Conservation (phyloP, 192 early-diverging fungal species). For the Coemansia sp. region DNA sequence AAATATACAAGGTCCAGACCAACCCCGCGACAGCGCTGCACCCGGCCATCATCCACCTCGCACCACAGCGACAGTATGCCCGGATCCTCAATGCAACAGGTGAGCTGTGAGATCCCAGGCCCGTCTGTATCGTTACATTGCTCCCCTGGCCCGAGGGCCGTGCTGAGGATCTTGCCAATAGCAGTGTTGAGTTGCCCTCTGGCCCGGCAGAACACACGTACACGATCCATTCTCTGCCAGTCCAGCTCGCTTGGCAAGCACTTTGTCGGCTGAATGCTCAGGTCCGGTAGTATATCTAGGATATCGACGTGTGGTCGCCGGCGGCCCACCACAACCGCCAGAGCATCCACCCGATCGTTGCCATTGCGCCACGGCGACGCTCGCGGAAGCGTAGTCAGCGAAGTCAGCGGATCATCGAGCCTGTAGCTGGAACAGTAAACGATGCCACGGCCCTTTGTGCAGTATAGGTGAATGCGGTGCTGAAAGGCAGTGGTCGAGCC, state of each 20-base stretch:
- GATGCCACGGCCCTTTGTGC: constrained; percentile 14
- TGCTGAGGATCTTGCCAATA: background rate
- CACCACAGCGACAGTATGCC: constrained; percentile 30
- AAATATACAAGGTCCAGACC: constrained; percentile 5
- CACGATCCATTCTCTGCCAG: constrained; percentile 3
- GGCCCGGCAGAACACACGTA: background rate
- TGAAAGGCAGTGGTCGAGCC: constrained; percentile 11
- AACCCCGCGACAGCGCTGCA: constrained; percentile 11
- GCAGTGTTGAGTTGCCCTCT: constrained; percentile 3
- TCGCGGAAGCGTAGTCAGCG: constrained; percentile 7
- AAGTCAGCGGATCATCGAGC: background rate
- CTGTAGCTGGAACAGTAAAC: background rate
- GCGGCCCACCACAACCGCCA: constrained; percentile 6
- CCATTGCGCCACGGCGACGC: constrained; percentile 29
- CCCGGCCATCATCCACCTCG: background rate
- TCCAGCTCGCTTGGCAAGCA: constrained; percentile 19
- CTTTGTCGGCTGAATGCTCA: constrained; percentile 2
- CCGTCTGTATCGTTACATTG: background rate
- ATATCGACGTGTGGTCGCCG: constrained; percentile 2
- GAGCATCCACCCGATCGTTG: constrained; percentile 10
- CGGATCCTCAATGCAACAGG: constrained; percentile 5
- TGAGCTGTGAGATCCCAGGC: constrained; percentile 1
- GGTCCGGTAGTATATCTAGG: constrained; percentile 4
- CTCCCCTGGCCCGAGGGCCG: too few relatives aligned
- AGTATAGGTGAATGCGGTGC: constrained; percentile 9